Evolutionary conservation across 768 basidiomycete species (phyloP).

Genomic region (Mycena metata): DNA sequence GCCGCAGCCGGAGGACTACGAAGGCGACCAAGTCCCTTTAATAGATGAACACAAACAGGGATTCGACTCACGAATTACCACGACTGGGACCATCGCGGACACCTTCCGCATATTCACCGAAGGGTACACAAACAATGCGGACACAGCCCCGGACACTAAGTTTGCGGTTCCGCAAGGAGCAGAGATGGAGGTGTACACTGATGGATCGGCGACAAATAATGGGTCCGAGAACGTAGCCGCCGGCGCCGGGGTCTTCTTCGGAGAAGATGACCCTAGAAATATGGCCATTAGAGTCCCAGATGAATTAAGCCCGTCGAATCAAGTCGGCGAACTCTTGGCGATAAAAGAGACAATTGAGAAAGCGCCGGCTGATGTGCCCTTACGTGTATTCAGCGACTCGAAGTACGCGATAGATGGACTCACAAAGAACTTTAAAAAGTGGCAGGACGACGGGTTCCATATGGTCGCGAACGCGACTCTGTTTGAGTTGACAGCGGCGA

Average conservation of each 20-base stretch:
- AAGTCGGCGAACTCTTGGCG: conserved; percentile 38
- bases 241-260: conserved; percentile 42
- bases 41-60: no score
- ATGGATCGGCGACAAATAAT: conserved; percentile 34
- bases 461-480: neutral
- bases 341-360: conserved; percentile 35
- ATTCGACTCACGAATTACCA: conserved; percentile 22
- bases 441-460: conserved; percentile 35
- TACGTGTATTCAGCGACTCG: no score
- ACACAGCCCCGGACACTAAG: neutral
- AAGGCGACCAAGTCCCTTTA: no score
- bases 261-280: no score
- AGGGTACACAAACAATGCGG: neutral
- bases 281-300: conserved; percentile 25
- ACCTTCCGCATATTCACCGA: conserved; percentile 30
- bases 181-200: conserved; percentile 26
- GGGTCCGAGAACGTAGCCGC: conserved; percentile 24
- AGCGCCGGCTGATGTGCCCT: conserved; percentile 24
- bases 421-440: conserved; percentile 7
- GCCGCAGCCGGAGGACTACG: no score
- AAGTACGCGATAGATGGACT: conserved; percentile 33
- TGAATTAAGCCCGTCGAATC: conserved; percentile 31
- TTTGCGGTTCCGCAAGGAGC: neutral
- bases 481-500: neutral
- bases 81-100: neutral